Evolutionary conservation across 2,329 filamentous ascomycete genomes (phyloP).

Genomic region (Stachybotrys echinatus): DNA sequence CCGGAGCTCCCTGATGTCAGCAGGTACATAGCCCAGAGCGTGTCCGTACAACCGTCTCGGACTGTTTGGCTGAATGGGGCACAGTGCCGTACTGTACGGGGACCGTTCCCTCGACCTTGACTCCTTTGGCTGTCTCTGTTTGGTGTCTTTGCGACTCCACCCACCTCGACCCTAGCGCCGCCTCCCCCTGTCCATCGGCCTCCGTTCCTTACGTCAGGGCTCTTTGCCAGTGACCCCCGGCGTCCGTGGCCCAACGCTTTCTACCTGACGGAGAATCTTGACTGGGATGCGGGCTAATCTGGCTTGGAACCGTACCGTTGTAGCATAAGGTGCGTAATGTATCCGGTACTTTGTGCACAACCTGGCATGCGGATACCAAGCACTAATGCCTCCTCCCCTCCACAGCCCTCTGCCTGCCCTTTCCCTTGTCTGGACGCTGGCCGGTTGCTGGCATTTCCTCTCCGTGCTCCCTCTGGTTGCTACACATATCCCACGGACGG

Average conservation of each 20-base stretch:
- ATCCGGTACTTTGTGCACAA: conserved; percentile 14
- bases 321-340: conserved; percentile 9
- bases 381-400: conserved; percentile 4
- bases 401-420: neutral
- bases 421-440: neutral
- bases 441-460: neutral
- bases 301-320: conserved; percentile 2
- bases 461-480: too few species aligned
- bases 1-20: neutral
- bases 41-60: neutral
- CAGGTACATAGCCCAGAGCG: neutral
- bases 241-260: conserved; percentile 17
- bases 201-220: conserved; percentile 24
- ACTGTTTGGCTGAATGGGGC: neutral
- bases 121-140: conserved; percentile 10
- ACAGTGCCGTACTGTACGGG: neutral
- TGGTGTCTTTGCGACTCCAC: conserved; percentile 16
- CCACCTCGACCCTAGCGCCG: conserved; percentile 11
- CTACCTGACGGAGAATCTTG: neutral
- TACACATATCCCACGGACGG: neutral
- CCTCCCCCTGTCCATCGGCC: conserved; percentile 7
- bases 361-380: neutral
- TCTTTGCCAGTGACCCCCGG: conserved; percentile 17
- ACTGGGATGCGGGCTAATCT: conserved; percentile 8
- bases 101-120: neutral